These are phyloP conservation scores for Arctium minus DNA, from an alignment of 129 eudicot species.

Conservation along the genomic window DNA sequence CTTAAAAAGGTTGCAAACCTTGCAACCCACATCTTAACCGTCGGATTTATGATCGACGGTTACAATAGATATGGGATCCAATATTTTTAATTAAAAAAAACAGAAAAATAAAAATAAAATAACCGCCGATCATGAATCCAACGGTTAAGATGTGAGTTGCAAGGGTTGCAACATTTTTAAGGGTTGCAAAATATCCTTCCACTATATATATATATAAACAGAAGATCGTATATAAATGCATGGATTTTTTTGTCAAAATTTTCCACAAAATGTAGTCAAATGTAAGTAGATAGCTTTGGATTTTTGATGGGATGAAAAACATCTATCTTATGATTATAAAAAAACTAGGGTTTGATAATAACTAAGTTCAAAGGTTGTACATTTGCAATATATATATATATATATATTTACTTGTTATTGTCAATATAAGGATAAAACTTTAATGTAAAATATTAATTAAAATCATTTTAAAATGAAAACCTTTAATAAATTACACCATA, in stretches of 20 bases:
- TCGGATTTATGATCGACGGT: too few relatives aligned
- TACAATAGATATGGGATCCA: too few relatives aligned
- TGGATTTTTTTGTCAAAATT: neutral
- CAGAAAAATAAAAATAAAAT: too few relatives aligned
- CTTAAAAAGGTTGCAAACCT: too few relatives aligned
- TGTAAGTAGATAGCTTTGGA: neutral
- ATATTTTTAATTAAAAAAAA: too few relatives aligned
- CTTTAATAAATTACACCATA: neutral
- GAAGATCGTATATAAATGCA: neutral
- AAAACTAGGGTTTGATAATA: neutral
- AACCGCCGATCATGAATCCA: too few relatives aligned
- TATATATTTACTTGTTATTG: neutral
- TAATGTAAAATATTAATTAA: neutral
- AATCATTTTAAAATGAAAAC: neutral
- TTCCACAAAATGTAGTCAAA: neutral
- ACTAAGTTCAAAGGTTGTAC: constrained; percentile 5
- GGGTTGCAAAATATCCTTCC: too few relatives aligned
- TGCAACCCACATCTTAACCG: too few relatives aligned
- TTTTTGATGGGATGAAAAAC: neutral
- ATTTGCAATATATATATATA: neutral
- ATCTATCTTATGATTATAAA: neutral
- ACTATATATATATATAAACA: neutral
- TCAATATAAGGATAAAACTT: constrained; percentile 13
- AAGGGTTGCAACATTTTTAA: too few relatives aligned
- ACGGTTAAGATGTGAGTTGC: too few relatives aligned